Evolutionary conservation across 2,329 filamentous ascomycete genomes (phyloP).

Genomic region (Rutstroemia sp.): DNA sequence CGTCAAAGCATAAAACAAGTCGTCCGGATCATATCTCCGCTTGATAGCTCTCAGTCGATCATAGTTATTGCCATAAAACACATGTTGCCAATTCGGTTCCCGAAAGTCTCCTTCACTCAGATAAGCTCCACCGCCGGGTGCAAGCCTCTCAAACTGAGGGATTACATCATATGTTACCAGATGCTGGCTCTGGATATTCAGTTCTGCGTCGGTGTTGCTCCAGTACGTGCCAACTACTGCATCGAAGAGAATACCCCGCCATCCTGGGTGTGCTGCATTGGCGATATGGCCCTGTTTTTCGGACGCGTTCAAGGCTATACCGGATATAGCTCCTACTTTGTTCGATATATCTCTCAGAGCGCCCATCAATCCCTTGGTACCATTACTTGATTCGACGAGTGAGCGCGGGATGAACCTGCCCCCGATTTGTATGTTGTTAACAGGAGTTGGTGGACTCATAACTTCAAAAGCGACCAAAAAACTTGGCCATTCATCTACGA

Average conservation of each 20-base stretch:
- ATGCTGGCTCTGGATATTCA: neutral
- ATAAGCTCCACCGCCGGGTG: conserved; percentile 6
- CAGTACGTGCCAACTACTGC: neutral
- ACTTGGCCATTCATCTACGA: neutral
- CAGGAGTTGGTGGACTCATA: neutral
- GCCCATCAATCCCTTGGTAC: neutral
- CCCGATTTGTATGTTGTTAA: conserved; percentile 28
- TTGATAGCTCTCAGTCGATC: conserved; percentile 37
- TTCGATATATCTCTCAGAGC: neutral
- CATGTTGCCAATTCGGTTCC: conserved; percentile 9
- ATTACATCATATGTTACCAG: neutral
- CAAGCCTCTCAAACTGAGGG: neutral
- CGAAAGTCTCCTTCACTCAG: conserved; percentile 8
- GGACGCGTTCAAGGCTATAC: conserved; percentile 20
- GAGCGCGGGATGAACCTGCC: conserved; percentile 36
- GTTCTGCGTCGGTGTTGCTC: neutral
- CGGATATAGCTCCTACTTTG: conserved; percentile 18
- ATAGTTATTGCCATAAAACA: conserved; percentile 40
- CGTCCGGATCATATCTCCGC: conserved; percentile 38
- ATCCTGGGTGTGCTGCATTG: neutral
- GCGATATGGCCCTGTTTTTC: neutral
- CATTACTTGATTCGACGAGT: conserved; percentile 17
- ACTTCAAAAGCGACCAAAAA: neutral
- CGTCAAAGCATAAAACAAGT: conserved; percentile 38
- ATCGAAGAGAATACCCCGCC: neutral